Evolutionary conservation across 257 asterid species (phyloP).

Genomic region (Jasminum sambac): DNA sequence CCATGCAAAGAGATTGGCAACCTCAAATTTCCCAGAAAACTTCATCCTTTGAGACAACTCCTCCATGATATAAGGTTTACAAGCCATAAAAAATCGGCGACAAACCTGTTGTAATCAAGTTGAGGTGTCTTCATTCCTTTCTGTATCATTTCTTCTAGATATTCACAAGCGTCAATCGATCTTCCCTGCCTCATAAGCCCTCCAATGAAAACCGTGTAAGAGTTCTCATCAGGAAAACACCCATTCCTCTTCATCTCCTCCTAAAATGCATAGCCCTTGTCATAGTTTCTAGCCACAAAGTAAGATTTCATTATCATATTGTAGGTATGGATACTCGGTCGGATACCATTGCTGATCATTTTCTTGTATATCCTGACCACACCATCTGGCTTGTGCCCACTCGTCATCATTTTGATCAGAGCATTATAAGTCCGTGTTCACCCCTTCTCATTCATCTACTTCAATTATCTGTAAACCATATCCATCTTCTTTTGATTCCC

Average conservation of each 20-base stretch:
- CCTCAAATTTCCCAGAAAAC: no score
- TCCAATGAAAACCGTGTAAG: slow-evolving; percentile 61
- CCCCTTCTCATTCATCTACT: slow-evolving; percentile 77
- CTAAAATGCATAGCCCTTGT: slow-evolving; percentile 73
- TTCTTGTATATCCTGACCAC: slow-evolving; percentile 74
- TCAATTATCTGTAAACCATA: slow-evolving; percentile 51
- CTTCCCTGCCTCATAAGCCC: no score
- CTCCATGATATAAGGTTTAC: slow-evolving; percentile 47
- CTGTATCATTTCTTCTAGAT: no score
- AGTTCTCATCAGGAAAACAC: slow-evolving; percentile 82
- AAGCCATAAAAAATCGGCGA: slow-evolving; percentile 52
- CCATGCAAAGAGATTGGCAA: no score
- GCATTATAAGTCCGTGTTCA: slow-evolving; percentile 58
- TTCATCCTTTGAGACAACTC: no score
- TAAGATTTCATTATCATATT: slow-evolving; percentile 84
- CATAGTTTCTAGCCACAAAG: no score
- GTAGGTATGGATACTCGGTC: slow-evolving; percentile 73
- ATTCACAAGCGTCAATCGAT: no score
- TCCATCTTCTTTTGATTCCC: slow-evolving; percentile 74
- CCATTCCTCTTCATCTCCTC: slow-evolving; percentile 86
- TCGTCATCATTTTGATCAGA: no score
- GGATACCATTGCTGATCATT: slow-evolving; percentile 53
- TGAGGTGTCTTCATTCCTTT: slow-evolving; percentile 74
- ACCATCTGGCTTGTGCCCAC: no score
- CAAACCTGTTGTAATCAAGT: slow-evolving; percentile 62